phyloP scores from a whole-genome alignment of 2,329 filamentous ascomycete genomes.

The Fusarium poae region DNA sequence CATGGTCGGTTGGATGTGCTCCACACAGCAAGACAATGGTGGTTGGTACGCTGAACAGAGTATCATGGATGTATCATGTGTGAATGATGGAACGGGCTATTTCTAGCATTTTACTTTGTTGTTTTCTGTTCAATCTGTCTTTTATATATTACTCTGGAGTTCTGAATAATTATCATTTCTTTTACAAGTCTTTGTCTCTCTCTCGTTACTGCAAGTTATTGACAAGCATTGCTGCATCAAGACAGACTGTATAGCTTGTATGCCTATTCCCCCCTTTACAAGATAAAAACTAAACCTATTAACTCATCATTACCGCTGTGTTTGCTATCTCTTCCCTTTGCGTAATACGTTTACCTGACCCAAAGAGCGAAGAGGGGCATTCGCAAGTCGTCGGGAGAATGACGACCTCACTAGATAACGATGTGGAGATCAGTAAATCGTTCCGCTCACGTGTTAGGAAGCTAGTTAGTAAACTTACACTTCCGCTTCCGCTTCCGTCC shows the following conservation, averaged over 20 bases:
- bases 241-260: not conserved
- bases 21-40: constrained; percentile 35
- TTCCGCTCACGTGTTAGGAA: constrained; percentile 6
- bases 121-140: not conserved
- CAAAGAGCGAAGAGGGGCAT: not conserved
- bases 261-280: not conserved
- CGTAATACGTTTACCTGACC: not conserved
- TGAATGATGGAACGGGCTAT: not conserved
- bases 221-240: not conserved
- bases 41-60: constrained; percentile 27
- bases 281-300: not conserved
- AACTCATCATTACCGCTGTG: not conserved
- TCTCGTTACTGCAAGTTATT: not conserved
- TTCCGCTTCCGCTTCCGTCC: not conserved
- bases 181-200: not conserved
- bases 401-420: not conserved
- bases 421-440: not conserved
- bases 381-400: not conserved
- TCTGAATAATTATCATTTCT: not conserved
- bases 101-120: not conserved
- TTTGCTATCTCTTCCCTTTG: not conserved
- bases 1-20: constrained; percentile 33
- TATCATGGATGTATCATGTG: not conserved
- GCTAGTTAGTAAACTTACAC: not conserved
- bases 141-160: not conserved